phyloP scores from a whole-genome alignment of 2,329 filamentous ascomycete genomes.

The Ilyonectria sp. region DNA sequence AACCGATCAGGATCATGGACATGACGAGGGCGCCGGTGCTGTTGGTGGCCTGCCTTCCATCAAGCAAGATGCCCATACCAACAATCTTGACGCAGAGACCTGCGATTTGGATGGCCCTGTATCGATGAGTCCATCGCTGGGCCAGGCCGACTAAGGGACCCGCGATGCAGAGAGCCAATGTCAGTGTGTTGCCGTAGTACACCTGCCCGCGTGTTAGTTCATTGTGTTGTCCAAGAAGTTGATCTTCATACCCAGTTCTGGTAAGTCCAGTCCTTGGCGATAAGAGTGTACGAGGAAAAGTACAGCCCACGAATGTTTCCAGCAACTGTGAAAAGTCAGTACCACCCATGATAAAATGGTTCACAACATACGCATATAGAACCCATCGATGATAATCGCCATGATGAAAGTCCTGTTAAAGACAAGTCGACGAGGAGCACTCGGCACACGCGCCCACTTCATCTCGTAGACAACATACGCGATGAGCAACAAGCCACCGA shows the following conservation, averaged over 20 bases:
- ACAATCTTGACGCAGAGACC: constrained; percentile 55
- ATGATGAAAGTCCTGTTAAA: constrained; percentile 52
- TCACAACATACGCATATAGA: constrained; percentile 45
- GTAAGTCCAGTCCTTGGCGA: constrained; percentile 52
- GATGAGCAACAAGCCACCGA: constrained; percentile 58
- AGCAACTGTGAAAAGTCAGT: constrained; percentile 41
- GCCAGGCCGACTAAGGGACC: constrained; percentile 51
- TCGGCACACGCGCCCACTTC: constrained; percentile 46
- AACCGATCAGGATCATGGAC: constrained; percentile 52
- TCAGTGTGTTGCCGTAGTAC: constrained; percentile 53
- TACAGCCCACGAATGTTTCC: constrained; percentile 52
- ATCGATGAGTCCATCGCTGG: constrained; percentile 55
- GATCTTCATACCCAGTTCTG: constrained; percentile 54
- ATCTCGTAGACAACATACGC: constrained; percentile 64
- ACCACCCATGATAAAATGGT: no score
- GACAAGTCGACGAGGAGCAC: constrained; percentile 45
- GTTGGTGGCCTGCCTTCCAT: constrained; percentile 44
- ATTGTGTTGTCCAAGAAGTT: not conserved
- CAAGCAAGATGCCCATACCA: constrained; percentile 54
- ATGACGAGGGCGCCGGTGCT: constrained; percentile 51
- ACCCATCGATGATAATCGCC: constrained; percentile 49
- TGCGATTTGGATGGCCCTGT: constrained; percentile 56
- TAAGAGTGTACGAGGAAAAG: constrained; percentile 52
- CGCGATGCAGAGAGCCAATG: constrained; percentile 53
- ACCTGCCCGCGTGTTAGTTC: not conserved